Conservation (phyloP, 2,329 filamentous ascomycete species). For the Phaeosphaeria sp. region DNA sequence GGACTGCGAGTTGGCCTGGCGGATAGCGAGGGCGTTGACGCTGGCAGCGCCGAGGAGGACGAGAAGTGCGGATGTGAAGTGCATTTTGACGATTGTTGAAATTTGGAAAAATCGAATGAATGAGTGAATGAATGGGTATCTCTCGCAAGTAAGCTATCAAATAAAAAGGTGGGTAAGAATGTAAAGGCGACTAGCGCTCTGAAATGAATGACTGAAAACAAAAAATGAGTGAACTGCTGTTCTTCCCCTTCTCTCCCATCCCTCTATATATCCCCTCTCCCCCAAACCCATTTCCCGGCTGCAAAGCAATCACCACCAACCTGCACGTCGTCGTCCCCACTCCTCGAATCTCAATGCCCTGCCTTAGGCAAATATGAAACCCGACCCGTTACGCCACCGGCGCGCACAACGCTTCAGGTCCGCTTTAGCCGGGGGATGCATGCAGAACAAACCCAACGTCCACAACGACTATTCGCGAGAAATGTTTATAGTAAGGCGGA, state of each 20-base stretch:
- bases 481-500: conserved; percentile 7
- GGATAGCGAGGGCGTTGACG: conserved; percentile 18
- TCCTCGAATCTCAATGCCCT: conserved; percentile 4
- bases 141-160: not conserved
- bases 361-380: conserved; percentile 32
- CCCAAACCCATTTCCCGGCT: not conserved
- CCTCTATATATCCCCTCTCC: conserved; percentile 12
- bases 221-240: not conserved
- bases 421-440: conserved; percentile 11
- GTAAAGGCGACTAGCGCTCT: conserved; percentile 22
- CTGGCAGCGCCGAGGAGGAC: conserved; percentile 23
- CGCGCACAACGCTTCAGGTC: conserved; percentile 22
- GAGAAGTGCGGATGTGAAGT: conserved; percentile 26
- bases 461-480: not conserved
- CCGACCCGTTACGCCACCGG: conserved; percentile 11
- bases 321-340: not conserved
- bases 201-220: conserved; percentile 14
- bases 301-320: too few relatives aligned
- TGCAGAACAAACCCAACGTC: not conserved
- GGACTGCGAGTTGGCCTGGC: conserved; percentile 38
- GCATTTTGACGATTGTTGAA: conserved; percentile 25
- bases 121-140: conserved; percentile 3
- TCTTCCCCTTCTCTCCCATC: not conserved
- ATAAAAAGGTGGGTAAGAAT: conserved; percentile 4
- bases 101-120: not conserved